These are phyloP conservation scores for Carex littledalei DNA, from an alignment of 176 grass and related monocot genomes.

Conservation along the genomic window DNA sequence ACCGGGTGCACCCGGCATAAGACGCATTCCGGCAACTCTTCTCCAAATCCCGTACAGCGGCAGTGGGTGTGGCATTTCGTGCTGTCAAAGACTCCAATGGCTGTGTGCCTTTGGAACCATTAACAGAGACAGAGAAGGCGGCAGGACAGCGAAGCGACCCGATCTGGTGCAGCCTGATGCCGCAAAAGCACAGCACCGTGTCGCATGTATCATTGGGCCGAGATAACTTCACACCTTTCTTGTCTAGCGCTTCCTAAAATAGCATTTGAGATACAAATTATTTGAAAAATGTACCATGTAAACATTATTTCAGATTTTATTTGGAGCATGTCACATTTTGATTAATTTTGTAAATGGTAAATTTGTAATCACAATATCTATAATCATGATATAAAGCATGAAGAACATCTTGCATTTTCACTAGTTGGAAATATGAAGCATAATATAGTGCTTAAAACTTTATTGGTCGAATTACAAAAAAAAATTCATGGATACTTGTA, in stretches of 20 bases:
- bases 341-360: neutral
- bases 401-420: neutral
- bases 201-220: conserved; percentile 78
- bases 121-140: conserved; percentile 50
- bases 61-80: conserved; percentile 77
- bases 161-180: conserved; percentile 97
- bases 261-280: neutral
- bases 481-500: neutral
- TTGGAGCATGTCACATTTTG: too few relatives aligned
- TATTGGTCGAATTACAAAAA: neutral
- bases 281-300: neutral
- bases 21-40: conserved; percentile 93
- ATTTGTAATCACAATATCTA: neutral
- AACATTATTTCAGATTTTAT: neutral
- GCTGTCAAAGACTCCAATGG: neutral
- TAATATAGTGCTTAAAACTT: neutral
- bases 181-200: conserved; percentile 93
- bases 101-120: neutral
- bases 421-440: neutral
- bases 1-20: conserved; percentile 77
- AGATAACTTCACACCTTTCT: conserved; percentile 52
- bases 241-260: conserved; percentile 47
- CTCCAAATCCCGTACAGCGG: conserved; percentile 65
- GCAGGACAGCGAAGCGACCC: conserved; percentile 91
- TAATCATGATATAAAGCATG: neutral